Evolutionary conservation across 306 rosid genomes (phyloP).

Genomic region (Begonia masoniana): DNA sequence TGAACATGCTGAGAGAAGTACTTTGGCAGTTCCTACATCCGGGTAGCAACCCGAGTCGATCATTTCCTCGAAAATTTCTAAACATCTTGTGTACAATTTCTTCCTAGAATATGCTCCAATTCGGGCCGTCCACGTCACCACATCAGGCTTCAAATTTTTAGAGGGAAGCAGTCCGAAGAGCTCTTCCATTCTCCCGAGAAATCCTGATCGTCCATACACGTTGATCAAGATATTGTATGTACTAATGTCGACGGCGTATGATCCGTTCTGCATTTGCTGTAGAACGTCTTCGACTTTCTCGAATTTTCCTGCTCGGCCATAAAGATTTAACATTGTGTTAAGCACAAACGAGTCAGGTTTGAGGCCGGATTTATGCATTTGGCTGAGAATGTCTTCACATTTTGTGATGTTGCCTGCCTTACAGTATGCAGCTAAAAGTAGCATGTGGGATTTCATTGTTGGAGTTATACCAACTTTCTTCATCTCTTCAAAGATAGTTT

Average conservation of each 20-base stretch:
- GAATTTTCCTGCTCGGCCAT: constrained; percentile 69
- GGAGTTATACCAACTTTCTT: constrained; percentile 70
- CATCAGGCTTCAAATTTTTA: constrained; percentile 67
- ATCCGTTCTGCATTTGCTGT: constrained; percentile 51
- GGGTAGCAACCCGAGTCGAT: constrained; percentile 87
- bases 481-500: constrained; percentile 67
- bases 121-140: constrained; percentile 87
- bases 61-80: constrained; percentile 85
- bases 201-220: constrained; percentile 75
- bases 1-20: constrained; percentile 69
- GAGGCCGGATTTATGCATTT: constrained; percentile 55
- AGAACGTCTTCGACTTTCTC: constrained; percentile 69
- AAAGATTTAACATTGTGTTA: constrained; percentile 73
- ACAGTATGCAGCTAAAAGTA: constrained; percentile 73
- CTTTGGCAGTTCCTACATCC: constrained; percentile 83
- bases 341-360: constrained; percentile 69
- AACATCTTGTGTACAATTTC: constrained; percentile 63
- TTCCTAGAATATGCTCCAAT: constrained; percentile 84
- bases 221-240: constrained; percentile 76
- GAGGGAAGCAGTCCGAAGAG: constrained; percentile 31
- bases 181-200: constrained; percentile 63
- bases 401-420: constrained; percentile 46
- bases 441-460: constrained; percentile 93
- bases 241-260: constrained; percentile 48
- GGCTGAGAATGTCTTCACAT: constrained; percentile 71